Conservation (phyloP, 805 yeast genomes). For the Lachancea dasiensis region DNA sequence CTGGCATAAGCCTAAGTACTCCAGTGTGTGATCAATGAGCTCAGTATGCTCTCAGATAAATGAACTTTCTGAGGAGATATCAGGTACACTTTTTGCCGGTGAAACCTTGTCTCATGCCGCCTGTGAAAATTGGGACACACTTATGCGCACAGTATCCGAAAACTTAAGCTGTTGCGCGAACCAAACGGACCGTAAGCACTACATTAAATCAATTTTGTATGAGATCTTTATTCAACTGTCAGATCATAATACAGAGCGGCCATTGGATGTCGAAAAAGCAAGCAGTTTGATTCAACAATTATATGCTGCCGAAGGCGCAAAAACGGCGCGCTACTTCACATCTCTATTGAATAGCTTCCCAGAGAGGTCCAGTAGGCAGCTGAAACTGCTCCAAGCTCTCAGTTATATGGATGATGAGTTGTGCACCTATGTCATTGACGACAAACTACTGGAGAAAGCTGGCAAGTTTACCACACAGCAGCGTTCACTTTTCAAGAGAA, state of each 20-base stretch:
- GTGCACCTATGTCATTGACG: constrained; percentile 1
- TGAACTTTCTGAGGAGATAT: neutral
- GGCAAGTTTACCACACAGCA: constrained; percentile 4
- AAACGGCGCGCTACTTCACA: constrained; percentile 7
- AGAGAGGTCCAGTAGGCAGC: constrained; percentile 11
- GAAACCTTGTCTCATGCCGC: constrained; percentile 35
- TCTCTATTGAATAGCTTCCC: constrained; percentile 11
- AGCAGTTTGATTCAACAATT: constrained; percentile 1
- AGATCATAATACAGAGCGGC: neutral
- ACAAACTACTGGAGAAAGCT: constrained; percentile 4
- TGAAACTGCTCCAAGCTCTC: constrained; percentile 14
- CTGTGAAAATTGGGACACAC: constrained; percentile 13
- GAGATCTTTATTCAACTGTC: constrained; percentile 6
- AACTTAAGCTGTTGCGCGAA: constrained; percentile 39
- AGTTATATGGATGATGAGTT: constrained; percentile 6
- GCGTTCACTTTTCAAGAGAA: constrained; percentile 12
- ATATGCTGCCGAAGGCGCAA: constrained; percentile 5
- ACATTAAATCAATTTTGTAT: constrained; percentile 4
- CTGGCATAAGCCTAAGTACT: too few species aligned
- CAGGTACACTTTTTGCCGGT: constrained; percentile 24
- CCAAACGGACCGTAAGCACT: constrained; percentile 14
- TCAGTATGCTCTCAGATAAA: constrained; percentile 1
- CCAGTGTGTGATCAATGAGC: too few species aligned
- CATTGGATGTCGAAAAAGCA: constrained; percentile 3
- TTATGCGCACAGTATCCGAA: constrained; percentile 3